Percentiles rank a stretch among this genome's conserved stretches.
phyloP scores from a whole-genome alignment of 495 filamentous ascomycete species.

The Cairneyella variabilis region DNA sequence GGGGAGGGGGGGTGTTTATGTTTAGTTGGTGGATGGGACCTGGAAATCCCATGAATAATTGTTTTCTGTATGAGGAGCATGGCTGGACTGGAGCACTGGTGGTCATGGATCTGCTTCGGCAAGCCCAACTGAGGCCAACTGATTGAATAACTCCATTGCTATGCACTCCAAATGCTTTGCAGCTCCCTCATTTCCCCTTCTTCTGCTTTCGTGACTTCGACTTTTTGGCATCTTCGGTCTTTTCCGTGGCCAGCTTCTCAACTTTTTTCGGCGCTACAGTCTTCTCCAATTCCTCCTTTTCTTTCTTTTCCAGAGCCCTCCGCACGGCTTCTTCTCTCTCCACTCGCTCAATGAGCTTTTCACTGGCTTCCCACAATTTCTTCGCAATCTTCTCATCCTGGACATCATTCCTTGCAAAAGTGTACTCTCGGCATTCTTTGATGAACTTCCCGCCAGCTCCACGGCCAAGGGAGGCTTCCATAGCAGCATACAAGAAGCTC shows the following conservation, averaged over 20 bases:
- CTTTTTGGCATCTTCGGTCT: slow-evolving; percentile 34
- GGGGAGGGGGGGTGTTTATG: too few relatives aligned
- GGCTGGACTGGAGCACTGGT: too few relatives aligned
- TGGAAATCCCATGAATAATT: too few relatives aligned
- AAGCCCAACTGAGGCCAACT: too few relatives aligned
- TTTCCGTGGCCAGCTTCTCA: slow-evolving; percentile 43
- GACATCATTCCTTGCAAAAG: slow-evolving; percentile 68
- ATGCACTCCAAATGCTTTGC: neutral
- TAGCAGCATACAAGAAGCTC: slow-evolving; percentile 76
- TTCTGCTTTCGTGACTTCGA: slow-evolving; percentile 20
- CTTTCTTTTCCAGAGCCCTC: slow-evolving; percentile 62
- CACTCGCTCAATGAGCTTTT: slow-evolving; percentile 73
- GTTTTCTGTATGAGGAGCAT: too few relatives aligned
- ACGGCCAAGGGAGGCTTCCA: slow-evolving; percentile 67
- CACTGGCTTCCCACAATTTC: slow-evolving; percentile 83
- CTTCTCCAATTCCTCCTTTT: slow-evolving; percentile 47
- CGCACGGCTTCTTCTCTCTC: slow-evolving; percentile 74
- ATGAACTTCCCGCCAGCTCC: slow-evolving; percentile 66
- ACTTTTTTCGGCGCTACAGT: slow-evolving; percentile 34
- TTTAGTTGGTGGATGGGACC: too few relatives aligned
- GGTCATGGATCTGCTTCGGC: too few relatives aligned
- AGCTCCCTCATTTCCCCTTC: neutral
- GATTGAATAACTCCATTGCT: slow-evolving; percentile 5
- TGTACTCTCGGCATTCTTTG: slow-evolving; percentile 82
- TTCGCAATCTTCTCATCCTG: slow-evolving; percentile 73